Evolutionary conservation across 768 basidiomycete species (phyloP), one percentile per base, ranked within the genome.

Genomic region (Tephrocybe sp.): DNA sequence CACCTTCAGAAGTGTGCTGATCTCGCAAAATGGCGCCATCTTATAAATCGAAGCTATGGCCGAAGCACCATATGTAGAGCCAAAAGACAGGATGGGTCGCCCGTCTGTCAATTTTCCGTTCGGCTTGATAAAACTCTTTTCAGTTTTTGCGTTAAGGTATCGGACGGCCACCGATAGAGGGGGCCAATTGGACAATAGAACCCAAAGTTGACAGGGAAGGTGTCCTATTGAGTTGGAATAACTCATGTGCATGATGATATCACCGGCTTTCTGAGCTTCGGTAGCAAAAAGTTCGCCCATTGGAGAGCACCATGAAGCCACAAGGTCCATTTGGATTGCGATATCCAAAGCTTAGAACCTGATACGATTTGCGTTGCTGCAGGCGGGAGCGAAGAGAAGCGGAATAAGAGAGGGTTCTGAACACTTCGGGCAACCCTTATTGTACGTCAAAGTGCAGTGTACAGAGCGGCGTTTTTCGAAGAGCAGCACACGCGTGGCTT

Each of bases 391-490:
- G 43, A 14, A 44, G 20, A 20, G 26, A 11, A 12, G 17, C 4
- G 32, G 12, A 3, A 26, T 17, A 15, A 26, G 44, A 23, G 44
- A 17, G 26, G 20, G 17, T 17, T 14, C 30, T 36, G 40, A 37
- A 36, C 34, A 36, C 34, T 4, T 30, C 28, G 12, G 28, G 28
- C 28, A 30, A 30, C 28, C 12, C 7, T 6, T 25, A 5, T 41
- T 38, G 42, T 50, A 54, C 56, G 56, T 57, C 53, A 48, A 40
- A 14, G 6, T 18, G 17, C 39, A 33, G 28, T 12, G 11, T 39
- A 21, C 38, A 23, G 24, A 36, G 52, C 52, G 33, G 21, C 40
- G 48, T 39, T 45, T 41, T 51, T 51, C 48, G 56, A 54, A 50
- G 55, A 18, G 37, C 28, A n/a, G 32, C 34, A 36, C 38, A 39